Percentiles rank a stretch among this genome's conserved stretches.
Evolutionary conservation across 2,329 filamentous ascomycete genomes (phyloP).

Genomic region (Neophaeococcomyces mojaviensis): DNA sequence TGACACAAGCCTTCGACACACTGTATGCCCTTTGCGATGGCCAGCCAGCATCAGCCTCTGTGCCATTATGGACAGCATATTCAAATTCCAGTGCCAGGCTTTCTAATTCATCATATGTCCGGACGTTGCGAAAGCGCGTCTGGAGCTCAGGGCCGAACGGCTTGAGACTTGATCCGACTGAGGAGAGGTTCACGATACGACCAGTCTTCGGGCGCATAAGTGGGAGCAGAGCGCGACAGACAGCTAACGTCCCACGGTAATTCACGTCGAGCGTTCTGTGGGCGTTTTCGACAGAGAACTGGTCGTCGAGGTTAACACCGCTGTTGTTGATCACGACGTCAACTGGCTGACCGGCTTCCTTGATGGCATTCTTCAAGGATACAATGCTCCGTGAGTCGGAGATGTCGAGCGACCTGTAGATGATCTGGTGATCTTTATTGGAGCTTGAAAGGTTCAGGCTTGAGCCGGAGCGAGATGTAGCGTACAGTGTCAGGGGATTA

Average conservation of each 20-base stretch:
- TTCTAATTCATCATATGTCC: background rate
- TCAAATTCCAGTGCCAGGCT: background rate
- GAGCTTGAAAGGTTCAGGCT: conserved; percentile 1
- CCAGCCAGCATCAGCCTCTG: background rate
- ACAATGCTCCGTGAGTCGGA: background rate
- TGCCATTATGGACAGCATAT: background rate
- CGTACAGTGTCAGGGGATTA: conserved; percentile 1
- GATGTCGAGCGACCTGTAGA: conserved; percentile 1
- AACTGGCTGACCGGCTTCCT: background rate
- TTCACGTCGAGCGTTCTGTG: conserved; percentile 2
- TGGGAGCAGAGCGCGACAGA: background rate
- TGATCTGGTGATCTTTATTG: background rate
- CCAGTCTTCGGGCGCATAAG: background rate
- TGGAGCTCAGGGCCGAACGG: background rate
- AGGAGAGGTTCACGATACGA: conserved; percentile 4
- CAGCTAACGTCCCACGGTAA: conserved; percentile 4
- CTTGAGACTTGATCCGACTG: background rate
- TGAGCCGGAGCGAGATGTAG: background rate
- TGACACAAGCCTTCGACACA: conserved; percentile 4
- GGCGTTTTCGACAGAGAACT: conserved; percentile 2
- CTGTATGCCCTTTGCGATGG: background rate
- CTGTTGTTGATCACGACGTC: conserved; percentile 12
- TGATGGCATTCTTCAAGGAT: background rate
- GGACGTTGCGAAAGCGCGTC: background rate
- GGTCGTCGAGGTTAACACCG: conserved; percentile 7